Base-by-base conservation (phyloP, 2,329 filamentous ascomycete genomes). In the Hortaea sp. region DNA sequence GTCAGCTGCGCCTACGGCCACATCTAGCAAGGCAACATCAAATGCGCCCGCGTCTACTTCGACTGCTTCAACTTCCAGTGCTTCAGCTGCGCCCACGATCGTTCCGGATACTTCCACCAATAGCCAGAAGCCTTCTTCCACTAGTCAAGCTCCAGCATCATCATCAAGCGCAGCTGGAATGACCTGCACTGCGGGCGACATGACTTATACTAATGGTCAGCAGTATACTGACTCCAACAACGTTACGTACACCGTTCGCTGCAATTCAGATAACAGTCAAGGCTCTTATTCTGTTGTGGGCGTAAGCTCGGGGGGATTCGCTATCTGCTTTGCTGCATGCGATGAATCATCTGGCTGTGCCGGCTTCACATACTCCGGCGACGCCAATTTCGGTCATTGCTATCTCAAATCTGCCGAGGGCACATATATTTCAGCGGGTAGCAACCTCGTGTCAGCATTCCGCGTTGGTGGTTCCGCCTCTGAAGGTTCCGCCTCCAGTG, bases 341-440 rank as follows among this genome's bases (percentile, higher is more conserved):
- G 20, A 20, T 20, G 20, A 20, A 20, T 20, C 20, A 2, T 20
- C 20, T 20, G 20, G 20, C 20, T 20, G 20, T 20, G 20, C 20
- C 4, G 20, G 20, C 20, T 20, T 20, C 20, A 20, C 20, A 20
- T 20, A 20, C 20, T 20, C 20, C 20, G 20, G 20, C 20, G 20
- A 20, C 20, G 20, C 20, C 20, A 20, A 20, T 20, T 20, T 4
- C 20, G 50, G 50, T 6, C 41, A 47, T 12, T 52, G 50, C 45
- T 52, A 52, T 20, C 46, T 52, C 29, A 52, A 52, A 48, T 7
- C n/a, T 5, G 11, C 20, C 9, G 42, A 44, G 31, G 42, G 46
- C 32, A 13, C 6, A 6, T 45, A 48, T 11, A 41, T 31, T 13
- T 9, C 41, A 13, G 29, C 42, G 7, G 20, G 10, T 5, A 38